Evolutionary conservation across 176 grass and related monocot genomes (phyloP).

Genomic region (Neostapfia colusana): DNA sequence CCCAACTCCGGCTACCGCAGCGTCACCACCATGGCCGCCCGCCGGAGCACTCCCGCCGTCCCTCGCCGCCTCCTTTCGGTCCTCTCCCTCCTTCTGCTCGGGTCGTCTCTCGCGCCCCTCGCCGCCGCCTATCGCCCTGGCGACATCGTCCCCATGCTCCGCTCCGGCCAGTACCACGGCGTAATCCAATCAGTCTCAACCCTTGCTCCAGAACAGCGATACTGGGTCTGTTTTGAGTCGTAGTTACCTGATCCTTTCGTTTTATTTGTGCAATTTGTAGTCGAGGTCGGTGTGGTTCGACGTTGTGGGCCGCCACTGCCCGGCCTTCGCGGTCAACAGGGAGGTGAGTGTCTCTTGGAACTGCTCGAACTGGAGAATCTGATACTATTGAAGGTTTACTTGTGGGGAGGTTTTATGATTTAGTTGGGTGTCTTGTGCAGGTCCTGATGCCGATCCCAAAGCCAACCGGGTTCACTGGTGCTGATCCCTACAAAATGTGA

Average conservation of each 20-base stretch:
- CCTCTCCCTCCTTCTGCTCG: constrained; percentile 34
- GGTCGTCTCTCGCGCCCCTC: constrained; percentile 22
- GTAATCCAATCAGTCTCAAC: constrained; percentile 39
- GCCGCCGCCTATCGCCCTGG: constrained; percentile 69
- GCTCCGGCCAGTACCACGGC: constrained; percentile 87
- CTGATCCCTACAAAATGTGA: constrained; percentile 97
- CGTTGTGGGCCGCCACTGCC: constrained; percentile 89
- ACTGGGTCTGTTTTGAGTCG: too few relatives aligned
- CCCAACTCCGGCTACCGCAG: constrained; percentile 40
- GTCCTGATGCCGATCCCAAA: constrained; percentile 90
- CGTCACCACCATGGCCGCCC: constrained; percentile 49
- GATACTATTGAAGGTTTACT: not conserved
- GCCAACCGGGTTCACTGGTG: constrained; percentile 80
- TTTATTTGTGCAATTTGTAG: constrained; percentile 36
- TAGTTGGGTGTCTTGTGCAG: constrained; percentile 49
- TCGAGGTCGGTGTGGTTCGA: constrained; percentile 83
- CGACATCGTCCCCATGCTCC: constrained; percentile 84
- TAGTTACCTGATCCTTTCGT: constrained; percentile 39
- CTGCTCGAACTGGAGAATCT: not conserved
- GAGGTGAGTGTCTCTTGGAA: constrained; percentile 60
- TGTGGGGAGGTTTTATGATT: constrained; percentile 14
- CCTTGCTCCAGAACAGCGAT: not conserved
- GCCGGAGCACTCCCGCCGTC: constrained; percentile 13
- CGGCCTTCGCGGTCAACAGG: constrained; percentile 80
- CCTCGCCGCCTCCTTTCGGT: not conserved